Conservation (phyloP, 176 grass and related monocot species). For the Panicum miliaceum region DNA sequence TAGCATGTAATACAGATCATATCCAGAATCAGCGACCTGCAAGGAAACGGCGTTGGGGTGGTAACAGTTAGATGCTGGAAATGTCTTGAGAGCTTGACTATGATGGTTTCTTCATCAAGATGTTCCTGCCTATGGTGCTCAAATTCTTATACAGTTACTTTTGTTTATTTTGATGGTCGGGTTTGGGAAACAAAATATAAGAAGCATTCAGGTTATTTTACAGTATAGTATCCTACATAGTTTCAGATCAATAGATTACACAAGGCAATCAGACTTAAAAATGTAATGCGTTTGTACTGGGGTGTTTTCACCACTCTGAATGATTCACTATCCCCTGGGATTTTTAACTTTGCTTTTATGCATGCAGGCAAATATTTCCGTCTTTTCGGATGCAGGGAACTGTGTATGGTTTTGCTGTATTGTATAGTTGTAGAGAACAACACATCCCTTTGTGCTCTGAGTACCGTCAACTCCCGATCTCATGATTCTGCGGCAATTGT, state of each 20-base stretch:
- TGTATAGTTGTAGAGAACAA: neutral
- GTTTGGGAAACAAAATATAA: slow-evolving; percentile 20
- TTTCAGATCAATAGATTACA: slow-evolving; percentile 16
- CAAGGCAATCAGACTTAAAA: neutral
- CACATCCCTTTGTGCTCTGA: neutral
- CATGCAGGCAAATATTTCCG: neutral
- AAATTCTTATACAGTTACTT: slow-evolving; percentile 18
- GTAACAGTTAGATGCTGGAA: slow-evolving; percentile 41
- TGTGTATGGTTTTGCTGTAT: neutral
- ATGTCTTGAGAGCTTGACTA: slow-evolving; percentile 2
- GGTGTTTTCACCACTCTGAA: neutral
- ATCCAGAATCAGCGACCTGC: slow-evolving; percentile 69
- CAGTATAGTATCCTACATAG: neutral
- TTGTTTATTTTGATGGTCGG: slow-evolving; percentile 1
- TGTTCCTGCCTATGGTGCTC: neutral
- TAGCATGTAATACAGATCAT: slow-evolving; percentile 42
- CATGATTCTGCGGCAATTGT: neutral
- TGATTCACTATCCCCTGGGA: neutral
- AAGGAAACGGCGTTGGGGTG: slow-evolving; percentile 78
- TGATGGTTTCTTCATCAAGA: slow-evolving; percentile 4
- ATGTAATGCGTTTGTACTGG: neutral
- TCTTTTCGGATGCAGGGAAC: neutral
- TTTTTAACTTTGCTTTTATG: neutral
- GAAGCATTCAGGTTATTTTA: slow-evolving; percentile 18
- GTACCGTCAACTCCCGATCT: neutral